Evolutionary conservation across 345 rosid species (phyloP).

Genomic region (Isatis tinctoria): DNA sequence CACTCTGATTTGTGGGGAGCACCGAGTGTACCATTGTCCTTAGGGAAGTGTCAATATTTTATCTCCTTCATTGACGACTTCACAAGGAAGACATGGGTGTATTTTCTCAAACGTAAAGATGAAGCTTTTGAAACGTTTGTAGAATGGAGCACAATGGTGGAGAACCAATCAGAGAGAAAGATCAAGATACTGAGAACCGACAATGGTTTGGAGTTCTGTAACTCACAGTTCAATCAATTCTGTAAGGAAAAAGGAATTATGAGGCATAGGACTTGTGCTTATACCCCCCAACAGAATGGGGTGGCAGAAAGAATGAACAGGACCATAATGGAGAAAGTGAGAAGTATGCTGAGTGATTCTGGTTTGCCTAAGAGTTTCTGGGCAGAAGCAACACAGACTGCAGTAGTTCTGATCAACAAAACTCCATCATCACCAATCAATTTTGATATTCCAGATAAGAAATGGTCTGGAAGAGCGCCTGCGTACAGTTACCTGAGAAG

Average conservation of each 20-base stretch:
- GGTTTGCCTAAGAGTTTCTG: not conserved
- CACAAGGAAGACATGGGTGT: not conserved
- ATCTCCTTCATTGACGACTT: too few species aligned
- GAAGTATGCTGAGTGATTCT: not conserved
- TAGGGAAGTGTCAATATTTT: too few species aligned
- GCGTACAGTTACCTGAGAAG: not conserved
- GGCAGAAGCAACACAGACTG: not conserved
- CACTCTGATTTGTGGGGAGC: too few species aligned
- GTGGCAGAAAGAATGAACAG: not conserved
- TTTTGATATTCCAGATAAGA: not conserved
- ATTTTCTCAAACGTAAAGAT: not conserved
- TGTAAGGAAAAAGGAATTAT: not conserved
- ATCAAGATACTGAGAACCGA: not conserved
- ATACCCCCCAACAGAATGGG: not conserved
- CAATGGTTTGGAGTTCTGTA: not conserved
- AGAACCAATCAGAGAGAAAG: not conserved
- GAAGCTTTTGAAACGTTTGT: not conserved
- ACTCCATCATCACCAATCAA: not conserved
- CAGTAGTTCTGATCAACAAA: not conserved
- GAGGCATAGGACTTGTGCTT: not conserved
- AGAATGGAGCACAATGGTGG: not conserved
- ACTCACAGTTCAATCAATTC: too few species aligned
- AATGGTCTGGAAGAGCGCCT: rapidly evolving
- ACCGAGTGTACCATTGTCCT: too few species aligned
- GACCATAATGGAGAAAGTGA: not conserved